These are phyloP conservation scores for Mycena galericulata DNA, from an alignment of 768 basidiomycete genomes.

Conservation along the genomic window DNA sequence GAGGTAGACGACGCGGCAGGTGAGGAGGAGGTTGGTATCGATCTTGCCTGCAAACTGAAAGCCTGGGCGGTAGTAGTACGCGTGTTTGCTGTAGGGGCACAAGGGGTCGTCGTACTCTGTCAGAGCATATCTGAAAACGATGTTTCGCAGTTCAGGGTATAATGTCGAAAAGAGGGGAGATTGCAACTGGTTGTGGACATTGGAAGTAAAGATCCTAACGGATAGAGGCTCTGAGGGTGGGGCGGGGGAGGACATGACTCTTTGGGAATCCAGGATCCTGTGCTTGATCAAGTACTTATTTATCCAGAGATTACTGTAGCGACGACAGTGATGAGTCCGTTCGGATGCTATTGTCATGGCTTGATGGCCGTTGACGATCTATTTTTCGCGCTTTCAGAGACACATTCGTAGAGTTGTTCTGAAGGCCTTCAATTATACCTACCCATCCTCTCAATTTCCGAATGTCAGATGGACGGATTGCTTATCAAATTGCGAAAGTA, in stretches of 20 bases:
- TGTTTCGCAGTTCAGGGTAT: slow-evolving; percentile 38
- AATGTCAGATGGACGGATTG: too few species aligned
- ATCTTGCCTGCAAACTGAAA: slow-evolving; percentile 28
- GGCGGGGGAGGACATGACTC: neutral
- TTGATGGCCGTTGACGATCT: too few species aligned
- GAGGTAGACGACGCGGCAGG: slow-evolving; percentile 39
- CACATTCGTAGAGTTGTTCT: too few species aligned
- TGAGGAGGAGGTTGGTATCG: slow-evolving; percentile 36
- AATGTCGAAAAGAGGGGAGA: slow-evolving; percentile 35
- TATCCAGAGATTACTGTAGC: too few species aligned
- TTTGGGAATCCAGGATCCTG: too few species aligned
- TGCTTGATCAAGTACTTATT: too few species aligned
- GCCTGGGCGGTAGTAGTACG: slow-evolving; percentile 38
- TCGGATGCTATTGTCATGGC: too few species aligned
- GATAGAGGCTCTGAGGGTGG: neutral
- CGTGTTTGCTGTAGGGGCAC: slow-evolving; percentile 29
- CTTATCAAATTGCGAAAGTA: too few species aligned
- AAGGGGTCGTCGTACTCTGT: slow-evolving; percentile 33
- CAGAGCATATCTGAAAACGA: slow-evolving; percentile 37
- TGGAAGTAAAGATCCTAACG: slow-evolving; percentile 4
- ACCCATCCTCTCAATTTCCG: too few species aligned
- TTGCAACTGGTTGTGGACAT: slow-evolving; percentile 21
- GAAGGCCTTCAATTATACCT: too few species aligned
- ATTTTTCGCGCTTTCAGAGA: too few species aligned
- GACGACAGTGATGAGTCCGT: too few species aligned